A percentile compares a stretch with the other conserved stretches of the same genome.
phyloP scores from a whole-genome alignment of 345 rosid species.

The Eucalyptus camaldulensis region DNA sequence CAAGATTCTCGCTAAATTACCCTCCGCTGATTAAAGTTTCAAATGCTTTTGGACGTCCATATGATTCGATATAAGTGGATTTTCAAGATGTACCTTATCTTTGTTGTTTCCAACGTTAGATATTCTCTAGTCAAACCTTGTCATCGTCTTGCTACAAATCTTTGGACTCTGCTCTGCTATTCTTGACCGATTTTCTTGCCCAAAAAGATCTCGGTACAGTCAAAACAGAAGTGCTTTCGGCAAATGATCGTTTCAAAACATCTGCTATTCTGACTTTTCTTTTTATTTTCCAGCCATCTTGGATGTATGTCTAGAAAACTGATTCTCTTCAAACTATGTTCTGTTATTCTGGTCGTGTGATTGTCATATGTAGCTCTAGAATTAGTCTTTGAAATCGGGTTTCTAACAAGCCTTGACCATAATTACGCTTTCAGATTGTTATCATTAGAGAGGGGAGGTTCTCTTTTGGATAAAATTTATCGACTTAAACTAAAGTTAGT shows the following conservation, averaged over 20 bases:
- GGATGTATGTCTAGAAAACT: neutral
- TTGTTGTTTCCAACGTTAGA: neutral
- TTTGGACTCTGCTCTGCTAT: neutral
- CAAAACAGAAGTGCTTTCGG: neutral
- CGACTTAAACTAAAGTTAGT: neutral
- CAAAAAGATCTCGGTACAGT: fast-evolving
- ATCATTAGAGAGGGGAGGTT: neutral
- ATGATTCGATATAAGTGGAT: neutral
- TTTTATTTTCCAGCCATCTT: neutral
- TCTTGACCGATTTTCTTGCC: neutral
- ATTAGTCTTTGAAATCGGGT: neutral
- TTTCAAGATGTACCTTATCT: neutral
- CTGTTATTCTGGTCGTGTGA: neutral
- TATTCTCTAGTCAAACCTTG: neutral
- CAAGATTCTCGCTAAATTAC: neutral
- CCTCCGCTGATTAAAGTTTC: neutral
- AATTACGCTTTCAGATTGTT: neutral
- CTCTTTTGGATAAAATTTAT: neutral
- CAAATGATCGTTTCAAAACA: neutral
- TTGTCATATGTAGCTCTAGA: neutral
- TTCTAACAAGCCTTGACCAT: neutral
- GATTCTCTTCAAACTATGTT: neutral
- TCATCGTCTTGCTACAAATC: neutral
- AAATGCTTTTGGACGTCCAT: neutral
- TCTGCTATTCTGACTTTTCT: neutral